These are phyloP conservation scores for Cladobotryum mycophilum DNA, from an alignment of 2,329 filamentous ascomycete genomes.

Conservation along the genomic window DNA sequence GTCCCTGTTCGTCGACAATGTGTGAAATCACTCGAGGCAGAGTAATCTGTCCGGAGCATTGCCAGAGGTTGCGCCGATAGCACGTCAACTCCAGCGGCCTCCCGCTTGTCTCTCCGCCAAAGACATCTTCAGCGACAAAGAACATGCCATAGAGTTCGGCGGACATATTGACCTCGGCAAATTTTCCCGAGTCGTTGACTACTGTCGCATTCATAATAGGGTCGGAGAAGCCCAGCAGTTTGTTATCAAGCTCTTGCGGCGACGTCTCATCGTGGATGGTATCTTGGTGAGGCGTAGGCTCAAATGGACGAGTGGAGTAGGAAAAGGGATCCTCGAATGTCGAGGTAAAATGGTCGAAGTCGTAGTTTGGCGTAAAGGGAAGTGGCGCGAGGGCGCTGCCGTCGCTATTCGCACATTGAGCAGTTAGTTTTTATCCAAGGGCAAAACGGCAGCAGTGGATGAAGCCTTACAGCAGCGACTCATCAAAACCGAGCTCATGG, in stretches of 20 bases:
- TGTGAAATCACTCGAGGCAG: slow-evolving; percentile 67
- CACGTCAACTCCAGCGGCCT: slow-evolving; percentile 79
- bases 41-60: slow-evolving; percentile 82
- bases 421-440: slow-evolving; percentile 6
- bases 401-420: slow-evolving; percentile 22
- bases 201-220: slow-evolving; percentile 55
- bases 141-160: slow-evolving; percentile 85
- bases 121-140: slow-evolving; percentile 78
- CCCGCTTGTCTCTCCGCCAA: slow-evolving; percentile 50
- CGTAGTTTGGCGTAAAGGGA: slow-evolving; percentile 55
- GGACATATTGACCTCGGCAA: slow-evolving; percentile 58
- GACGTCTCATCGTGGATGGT: slow-evolving; percentile 41
- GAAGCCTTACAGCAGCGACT: slow-evolving; percentile 48
- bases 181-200: slow-evolving; percentile 59
- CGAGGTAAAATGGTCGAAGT: slow-evolving; percentile 53
- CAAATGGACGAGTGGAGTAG: slow-evolving; percentile 46
- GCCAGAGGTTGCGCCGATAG: slow-evolving; percentile 90
- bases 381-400: slow-evolving; percentile 28
- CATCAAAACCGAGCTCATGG: slow-evolving; percentile 48
- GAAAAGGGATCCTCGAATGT: slow-evolving; percentile 63
- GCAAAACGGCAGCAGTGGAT: slow-evolving; percentile 4
- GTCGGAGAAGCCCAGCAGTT: slow-evolving; percentile 68
- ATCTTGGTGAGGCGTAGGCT: slow-evolving; percentile 38
- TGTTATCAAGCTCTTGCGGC: slow-evolving; percentile 56
- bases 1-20: slow-evolving; percentile 67